These are phyloP conservation scores for Echeveria elegans DNA, from an alignment of 164 flowering plant species.

Conservation along the genomic window DNA sequence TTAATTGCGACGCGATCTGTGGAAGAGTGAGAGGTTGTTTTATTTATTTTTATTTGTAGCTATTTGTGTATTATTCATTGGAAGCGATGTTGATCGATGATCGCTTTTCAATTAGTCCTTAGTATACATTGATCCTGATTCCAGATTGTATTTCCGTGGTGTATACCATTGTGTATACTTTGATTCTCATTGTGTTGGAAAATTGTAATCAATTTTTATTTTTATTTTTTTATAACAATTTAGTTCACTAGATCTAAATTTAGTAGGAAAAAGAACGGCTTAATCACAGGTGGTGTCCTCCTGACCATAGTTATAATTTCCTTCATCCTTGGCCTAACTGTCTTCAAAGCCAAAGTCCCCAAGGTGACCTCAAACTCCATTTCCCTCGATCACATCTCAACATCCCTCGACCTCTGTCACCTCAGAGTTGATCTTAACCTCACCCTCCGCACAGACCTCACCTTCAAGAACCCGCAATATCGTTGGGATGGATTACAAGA, in stretches of 20 bases:
- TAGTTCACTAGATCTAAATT: not conserved
- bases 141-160: too few relatives aligned
- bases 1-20: too few relatives aligned
- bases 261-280: conserved; percentile 16
- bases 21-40: too few relatives aligned
- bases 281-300: conserved; percentile 1
- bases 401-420: conserved; percentile 23
- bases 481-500: conserved; percentile 45
- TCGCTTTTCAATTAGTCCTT: too few relatives aligned
- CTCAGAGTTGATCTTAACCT: conserved; percentile 38
- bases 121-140: too few relatives aligned
- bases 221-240: too few relatives aligned
- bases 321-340: conserved; percentile 47
- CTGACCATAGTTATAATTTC: conserved; percentile 17
- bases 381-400: conserved; percentile 21
- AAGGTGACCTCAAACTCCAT: conserved; percentile 35
- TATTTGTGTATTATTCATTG: too few relatives aligned
- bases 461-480: conserved; percentile 64
- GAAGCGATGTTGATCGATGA: too few relatives aligned
- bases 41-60: too few relatives aligned
- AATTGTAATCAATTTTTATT: too few relatives aligned
- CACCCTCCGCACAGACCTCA: conserved; percentile 29
- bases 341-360: conserved; percentile 57
- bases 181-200: too few relatives aligned
- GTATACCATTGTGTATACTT: too few relatives aligned